Conservation (phyloP, 257 asterid species). For the Salvia splendens region DNA sequence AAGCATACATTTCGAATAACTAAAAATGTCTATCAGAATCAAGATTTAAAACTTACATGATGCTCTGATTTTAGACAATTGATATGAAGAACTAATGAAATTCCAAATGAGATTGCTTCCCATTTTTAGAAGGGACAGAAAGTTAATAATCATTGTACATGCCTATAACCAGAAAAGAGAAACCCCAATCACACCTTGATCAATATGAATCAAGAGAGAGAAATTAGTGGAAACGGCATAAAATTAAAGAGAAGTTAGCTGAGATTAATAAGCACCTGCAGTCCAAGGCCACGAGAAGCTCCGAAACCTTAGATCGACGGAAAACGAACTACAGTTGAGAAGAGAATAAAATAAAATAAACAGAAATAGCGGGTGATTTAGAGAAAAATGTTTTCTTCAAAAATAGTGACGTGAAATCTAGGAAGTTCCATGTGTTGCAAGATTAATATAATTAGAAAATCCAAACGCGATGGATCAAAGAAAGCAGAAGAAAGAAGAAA, state of each 20-base stretch:
- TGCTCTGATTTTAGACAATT: not conserved
- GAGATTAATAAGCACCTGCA: slow-evolving; percentile 32
- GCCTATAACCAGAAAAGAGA: not conserved
- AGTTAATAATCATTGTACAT: not conserved
- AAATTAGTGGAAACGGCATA: not conserved
- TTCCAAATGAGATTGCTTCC: not conserved
- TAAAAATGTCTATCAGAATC: not conserved
- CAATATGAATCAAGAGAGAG: slow-evolving; percentile 8
- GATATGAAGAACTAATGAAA: not conserved
- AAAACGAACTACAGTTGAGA: not conserved
- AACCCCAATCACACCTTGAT: not conserved
- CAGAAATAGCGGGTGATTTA: not conserved
- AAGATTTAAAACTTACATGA: not conserved
- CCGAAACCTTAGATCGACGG: slow-evolving; percentile 7
- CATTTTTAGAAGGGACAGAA: not conserved
- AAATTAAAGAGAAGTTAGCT: not conserved
- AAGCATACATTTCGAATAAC: not conserved
- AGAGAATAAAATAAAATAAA: not conserved
- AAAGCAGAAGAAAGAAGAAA: not conserved
- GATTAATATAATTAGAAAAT: no score
- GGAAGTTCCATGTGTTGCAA: no score
- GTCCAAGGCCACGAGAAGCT: slow-evolving; percentile 6
- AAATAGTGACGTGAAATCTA: slow-evolving; percentile 16
- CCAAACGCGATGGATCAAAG: no score
- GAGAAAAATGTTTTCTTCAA: not conserved